Evolutionary conservation across 2,329 filamentous ascomycete genomes (phyloP).

Genomic region (Ophiostoma quercus): DNA sequence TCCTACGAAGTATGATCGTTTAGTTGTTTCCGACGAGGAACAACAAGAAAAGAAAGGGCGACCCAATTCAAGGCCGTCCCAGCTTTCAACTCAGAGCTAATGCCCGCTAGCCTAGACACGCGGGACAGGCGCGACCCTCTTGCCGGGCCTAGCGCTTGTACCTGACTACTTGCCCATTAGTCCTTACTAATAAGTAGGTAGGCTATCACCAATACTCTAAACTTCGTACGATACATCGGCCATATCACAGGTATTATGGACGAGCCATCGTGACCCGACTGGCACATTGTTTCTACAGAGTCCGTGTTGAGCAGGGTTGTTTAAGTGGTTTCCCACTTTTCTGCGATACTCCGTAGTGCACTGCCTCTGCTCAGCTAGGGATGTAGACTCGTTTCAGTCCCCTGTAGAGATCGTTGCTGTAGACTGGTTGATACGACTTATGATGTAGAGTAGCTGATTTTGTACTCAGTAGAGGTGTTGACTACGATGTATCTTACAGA

Average conservation of each 20-base stretch:
- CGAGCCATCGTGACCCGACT: no score
- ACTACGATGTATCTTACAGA: no score
- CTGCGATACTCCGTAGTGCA: not conserved
- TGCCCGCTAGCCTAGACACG: not conserved
- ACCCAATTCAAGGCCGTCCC: not conserved
- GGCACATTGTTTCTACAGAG: not conserved
- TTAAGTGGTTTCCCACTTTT: not conserved
- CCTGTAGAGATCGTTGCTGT: not conserved
- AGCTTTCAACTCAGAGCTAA: not conserved
- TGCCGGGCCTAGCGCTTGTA: conserved; percentile 13
- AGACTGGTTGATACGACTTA: no score
- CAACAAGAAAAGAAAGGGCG: not conserved
- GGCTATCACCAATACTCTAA: no score
- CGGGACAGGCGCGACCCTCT: conserved; percentile 14
- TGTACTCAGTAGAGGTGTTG: no score
- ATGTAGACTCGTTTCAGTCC: conserved; percentile 10
- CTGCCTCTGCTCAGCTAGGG: not conserved
- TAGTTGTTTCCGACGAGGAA: not conserved
- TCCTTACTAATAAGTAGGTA: no score
- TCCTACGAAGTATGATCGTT: not conserved
- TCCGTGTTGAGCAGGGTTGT: not conserved
- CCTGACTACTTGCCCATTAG: not conserved
- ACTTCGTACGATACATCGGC: no score
- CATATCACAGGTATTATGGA: no score
- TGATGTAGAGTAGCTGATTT: not conserved